phyloP scores from a whole-genome alignment of 2,329 filamentous ascomycete genomes.

The Ophiostoma quercus region DNA sequence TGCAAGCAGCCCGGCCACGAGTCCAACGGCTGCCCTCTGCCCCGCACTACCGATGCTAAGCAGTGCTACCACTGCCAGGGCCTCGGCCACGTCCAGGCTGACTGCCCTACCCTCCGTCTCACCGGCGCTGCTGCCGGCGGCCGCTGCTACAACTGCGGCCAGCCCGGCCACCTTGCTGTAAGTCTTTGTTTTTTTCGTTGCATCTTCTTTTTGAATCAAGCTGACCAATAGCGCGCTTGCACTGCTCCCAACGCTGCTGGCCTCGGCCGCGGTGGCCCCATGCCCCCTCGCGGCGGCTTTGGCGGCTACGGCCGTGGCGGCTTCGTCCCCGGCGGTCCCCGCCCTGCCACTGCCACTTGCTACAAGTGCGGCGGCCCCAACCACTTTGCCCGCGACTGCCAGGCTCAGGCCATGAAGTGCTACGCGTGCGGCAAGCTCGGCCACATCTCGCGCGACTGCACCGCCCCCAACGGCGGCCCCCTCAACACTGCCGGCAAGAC shows the following conservation, averaged over 20 bases:
- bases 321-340: slow-evolving; percentile 60
- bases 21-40: slow-evolving; percentile 94
- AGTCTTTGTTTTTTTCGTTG: slow-evolving; percentile 34
- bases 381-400: slow-evolving; percentile 97
- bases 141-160: slow-evolving; percentile 94
- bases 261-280: slow-evolving; percentile 61
- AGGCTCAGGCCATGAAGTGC: slow-evolving; percentile 98
- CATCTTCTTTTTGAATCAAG: background rate
- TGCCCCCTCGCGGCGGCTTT: slow-evolving; percentile 53
- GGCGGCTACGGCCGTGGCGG: slow-evolving; percentile 66
- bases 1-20: slow-evolving; percentile 95
- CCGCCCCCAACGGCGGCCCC: slow-evolving; percentile 89
- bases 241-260: slow-evolving; percentile 62
- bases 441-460: slow-evolving; percentile 91
- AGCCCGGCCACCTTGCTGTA: slow-evolving; percentile 87
- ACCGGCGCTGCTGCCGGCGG: slow-evolving; percentile 76
- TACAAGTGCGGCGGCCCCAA: slow-evolving; percentile 82
- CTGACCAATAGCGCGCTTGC: slow-evolving; percentile 55
- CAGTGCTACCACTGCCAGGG: slow-evolving; percentile 99
- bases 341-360: slow-evolving; percentile 64
- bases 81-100: slow-evolving; percentile 94
- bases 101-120: slow-evolving; percentile 93
- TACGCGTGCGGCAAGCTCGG: slow-evolving; percentile 94
- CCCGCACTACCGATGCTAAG: slow-evolving; percentile 96
- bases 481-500: slow-evolving; percentile 96